A percentile compares a stretch with the other conserved stretches of the same genome.
Conservation (phyloP, 2,329 filamentous ascomycete genomes). For the Lecanicillium sp. region DNA sequence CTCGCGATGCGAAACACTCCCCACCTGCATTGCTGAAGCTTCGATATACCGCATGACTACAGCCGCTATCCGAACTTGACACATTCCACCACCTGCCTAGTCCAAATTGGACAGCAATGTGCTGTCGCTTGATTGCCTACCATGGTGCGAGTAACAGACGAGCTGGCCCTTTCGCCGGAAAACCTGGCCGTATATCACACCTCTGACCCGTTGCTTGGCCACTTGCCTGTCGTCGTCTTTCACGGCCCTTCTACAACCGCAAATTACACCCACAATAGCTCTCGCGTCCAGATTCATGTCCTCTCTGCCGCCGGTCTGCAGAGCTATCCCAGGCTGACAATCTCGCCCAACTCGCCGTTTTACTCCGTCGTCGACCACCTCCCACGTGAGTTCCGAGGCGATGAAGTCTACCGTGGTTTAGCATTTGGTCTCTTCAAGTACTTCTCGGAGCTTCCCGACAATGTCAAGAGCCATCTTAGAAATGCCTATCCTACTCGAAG, state of each 20-base stretch:
- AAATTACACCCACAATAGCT: constrained; percentile 80
- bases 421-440: constrained; percentile 93
- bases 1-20: too few species aligned
- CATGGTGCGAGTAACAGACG: constrained; percentile 79
- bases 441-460: constrained; percentile 75
- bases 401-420: constrained; percentile 83
- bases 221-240: constrained; percentile 80
- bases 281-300: constrained; percentile 89
- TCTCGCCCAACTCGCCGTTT: constrained; percentile 85
- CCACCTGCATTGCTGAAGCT: too few species aligned
- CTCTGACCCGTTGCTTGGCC: constrained; percentile 72
- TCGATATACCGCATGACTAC: too few species aligned
- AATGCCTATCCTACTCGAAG: constrained; percentile 46
- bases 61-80: too few species aligned
- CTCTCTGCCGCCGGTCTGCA: constrained; percentile 83
- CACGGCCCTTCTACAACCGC: constrained; percentile 85
- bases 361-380: constrained; percentile 86
- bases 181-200: constrained; percentile 83
- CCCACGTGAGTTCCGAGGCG: constrained; percentile 88
- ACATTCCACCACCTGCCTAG: too few species aligned
- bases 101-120: too few species aligned
- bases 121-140: constrained; percentile 19
- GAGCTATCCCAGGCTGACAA: constrained; percentile 82
- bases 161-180: constrained; percentile 72
- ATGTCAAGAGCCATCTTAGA: constrained; percentile 64